phyloP scores from a whole-genome alignment of 768 basidiomycete genomes.

The Tylopilus cervinicoccineus region DNA sequence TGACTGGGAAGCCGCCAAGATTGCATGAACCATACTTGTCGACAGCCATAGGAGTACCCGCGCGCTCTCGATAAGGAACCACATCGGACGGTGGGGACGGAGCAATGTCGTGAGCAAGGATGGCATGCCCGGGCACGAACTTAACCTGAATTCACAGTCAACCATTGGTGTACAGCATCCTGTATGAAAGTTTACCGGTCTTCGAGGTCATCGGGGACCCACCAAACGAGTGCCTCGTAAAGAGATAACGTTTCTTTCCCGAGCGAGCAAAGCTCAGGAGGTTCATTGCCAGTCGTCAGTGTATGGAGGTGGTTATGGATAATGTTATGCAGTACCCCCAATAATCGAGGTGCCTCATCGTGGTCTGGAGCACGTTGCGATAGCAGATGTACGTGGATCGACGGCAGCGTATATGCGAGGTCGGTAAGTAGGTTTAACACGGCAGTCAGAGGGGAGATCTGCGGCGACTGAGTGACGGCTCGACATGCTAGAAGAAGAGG shows the following conservation, averaged over 20 bases:
- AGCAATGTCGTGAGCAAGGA: constrained; percentile 47
- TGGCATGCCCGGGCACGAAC: constrained; percentile 35
- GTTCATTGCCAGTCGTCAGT: constrained; percentile 27
- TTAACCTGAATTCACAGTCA: constrained; percentile 31
- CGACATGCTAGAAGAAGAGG: background rate
- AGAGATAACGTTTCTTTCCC: constrained; percentile 43
- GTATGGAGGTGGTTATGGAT: constrained; percentile 38
- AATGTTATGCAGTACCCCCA: constrained; percentile 39
- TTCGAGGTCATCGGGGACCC: constrained; percentile 40
- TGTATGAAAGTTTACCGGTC: constrained; percentile 26
- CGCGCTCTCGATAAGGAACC: constrained; percentile 45
- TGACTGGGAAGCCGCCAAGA: constrained; percentile 3
- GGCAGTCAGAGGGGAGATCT: constrained; percentile 47
- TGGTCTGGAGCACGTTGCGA: constrained; percentile 24
- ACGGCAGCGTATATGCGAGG: constrained; percentile 46
- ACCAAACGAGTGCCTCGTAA: constrained; percentile 53
- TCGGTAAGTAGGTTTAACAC: constrained; percentile 50
- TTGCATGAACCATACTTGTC: constrained; percentile 32
- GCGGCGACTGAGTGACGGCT: constrained; percentile 8
- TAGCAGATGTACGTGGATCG: constrained; percentile 39
- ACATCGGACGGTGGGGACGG: constrained; percentile 45
- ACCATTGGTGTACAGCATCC: background rate
- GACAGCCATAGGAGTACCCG: constrained; percentile 53
- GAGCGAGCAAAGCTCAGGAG: constrained; percentile 28
- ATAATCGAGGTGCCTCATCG: constrained; percentile 31